phyloP scores from a whole-genome alignment of 768 basidiomycete genomes.

The Leccinum boreale region DNA sequence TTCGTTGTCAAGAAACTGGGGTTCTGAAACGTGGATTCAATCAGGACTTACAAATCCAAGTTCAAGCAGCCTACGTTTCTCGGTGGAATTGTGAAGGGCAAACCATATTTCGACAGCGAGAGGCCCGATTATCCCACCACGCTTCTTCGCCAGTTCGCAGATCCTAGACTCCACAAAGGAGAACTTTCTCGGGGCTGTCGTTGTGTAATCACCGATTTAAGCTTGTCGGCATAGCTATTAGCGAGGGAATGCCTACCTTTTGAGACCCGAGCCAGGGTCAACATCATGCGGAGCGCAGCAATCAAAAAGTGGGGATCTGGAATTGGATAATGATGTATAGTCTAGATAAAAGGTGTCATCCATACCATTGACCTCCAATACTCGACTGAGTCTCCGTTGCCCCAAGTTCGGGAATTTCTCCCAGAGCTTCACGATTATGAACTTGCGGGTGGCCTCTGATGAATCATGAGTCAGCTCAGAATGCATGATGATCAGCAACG shows the following conservation, averaged over 20 bases:
- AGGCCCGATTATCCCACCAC: slow-evolving; percentile 11
- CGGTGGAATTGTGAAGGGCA: slow-evolving; percentile 5
- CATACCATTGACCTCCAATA: slow-evolving; percentile 16
- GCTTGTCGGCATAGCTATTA: too few species aligned
- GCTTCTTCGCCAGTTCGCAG: slow-evolving; percentile 8
- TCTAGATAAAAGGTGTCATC: too few species aligned
- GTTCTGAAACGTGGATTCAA: slow-evolving; percentile 1
- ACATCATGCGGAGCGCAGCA: slow-evolving; percentile 19
- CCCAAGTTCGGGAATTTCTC: not conserved
- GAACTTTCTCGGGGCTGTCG: not conserved
- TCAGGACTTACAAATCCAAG: not conserved
- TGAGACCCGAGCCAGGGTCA: slow-evolving; percentile 12
- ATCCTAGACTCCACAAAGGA: slow-evolving; percentile 11
- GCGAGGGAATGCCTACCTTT: slow-evolving; percentile 6
- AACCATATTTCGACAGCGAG: slow-evolving; percentile 22
- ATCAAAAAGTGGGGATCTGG: slow-evolving; percentile 9
- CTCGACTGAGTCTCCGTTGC: slow-evolving; percentile 4
- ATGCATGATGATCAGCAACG: not conserved
- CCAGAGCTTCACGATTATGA: not conserved
- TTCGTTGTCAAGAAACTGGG: slow-evolving; percentile 1
- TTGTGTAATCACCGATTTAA: too few species aligned
- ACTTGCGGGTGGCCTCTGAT: slow-evolving; percentile 8
- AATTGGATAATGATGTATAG: not conserved
- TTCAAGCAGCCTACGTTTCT: not conserved
- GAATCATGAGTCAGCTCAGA: not conserved